A percentile compares a stretch with the other conserved stretches of the same genome.
Evolutionary conservation across 352 stramenopile species (phyloP).

Genomic region (Globisporangium acanthophoron): DNA sequence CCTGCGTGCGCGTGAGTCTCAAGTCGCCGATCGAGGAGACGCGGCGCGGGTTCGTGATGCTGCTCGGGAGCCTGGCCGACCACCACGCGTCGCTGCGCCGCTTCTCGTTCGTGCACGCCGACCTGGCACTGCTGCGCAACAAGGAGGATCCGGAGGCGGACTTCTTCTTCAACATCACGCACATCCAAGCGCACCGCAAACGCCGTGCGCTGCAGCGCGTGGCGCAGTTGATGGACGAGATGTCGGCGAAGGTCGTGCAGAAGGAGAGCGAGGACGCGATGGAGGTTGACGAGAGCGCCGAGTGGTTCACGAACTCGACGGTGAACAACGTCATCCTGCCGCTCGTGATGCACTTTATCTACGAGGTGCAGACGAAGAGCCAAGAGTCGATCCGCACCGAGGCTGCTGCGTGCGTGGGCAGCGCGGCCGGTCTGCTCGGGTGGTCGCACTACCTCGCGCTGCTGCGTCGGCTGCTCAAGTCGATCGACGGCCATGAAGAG

Average conservation of each 20-base stretch:
- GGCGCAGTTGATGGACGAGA: conserved; percentile 78
- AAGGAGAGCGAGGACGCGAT: conserved; percentile 13
- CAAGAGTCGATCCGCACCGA: conserved; percentile 93
- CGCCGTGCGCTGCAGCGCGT: conserved; percentile 89
- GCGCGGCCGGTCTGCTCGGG: conserved; percentile 85
- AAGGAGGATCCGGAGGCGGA: conserved; percentile 92
- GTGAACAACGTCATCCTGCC: conserved; percentile 94
- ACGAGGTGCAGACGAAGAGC: conserved; percentile 90
- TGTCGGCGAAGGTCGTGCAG: conserved; percentile 31
- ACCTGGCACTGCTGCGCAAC: conserved; percentile 66
- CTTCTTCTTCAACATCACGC: conserved; percentile 98
- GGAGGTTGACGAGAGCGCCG: conserved; percentile 12
- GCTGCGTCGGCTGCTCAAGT: conserved; percentile 90
- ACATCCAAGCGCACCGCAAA: conserved; percentile 97
- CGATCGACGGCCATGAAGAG: conserved; percentile 88
- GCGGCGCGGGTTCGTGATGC: conserved; percentile 79
- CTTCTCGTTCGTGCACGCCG: conserved; percentile 59
- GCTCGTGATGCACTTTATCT: conserved; percentile 95
- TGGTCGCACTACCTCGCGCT: conserved; percentile 97
- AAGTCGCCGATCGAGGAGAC: conserved; percentile 68
- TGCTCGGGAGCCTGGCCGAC: conserved; percentile 73
- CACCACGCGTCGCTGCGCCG: conserved; percentile 21
- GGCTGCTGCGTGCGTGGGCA: conserved; percentile 89
- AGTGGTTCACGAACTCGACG: conserved; percentile 81
- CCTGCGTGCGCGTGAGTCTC: conserved; percentile 78